These are phyloP conservation scores for Bassia scoparia DNA, from an alignment of 148 eudicot genomes.

Conservation along the genomic window DNA sequence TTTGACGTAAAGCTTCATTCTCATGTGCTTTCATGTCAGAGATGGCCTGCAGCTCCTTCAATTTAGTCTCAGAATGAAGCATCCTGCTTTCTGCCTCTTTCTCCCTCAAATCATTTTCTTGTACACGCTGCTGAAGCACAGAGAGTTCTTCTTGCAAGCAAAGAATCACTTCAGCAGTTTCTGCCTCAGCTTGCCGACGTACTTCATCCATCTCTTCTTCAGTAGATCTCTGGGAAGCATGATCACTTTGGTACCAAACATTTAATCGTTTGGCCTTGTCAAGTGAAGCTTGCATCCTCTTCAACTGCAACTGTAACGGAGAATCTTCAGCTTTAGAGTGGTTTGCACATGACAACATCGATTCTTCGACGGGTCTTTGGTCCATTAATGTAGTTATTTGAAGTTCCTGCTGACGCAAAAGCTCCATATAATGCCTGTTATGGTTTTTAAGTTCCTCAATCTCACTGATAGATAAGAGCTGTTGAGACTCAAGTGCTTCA, in stretches of 20 bases:
- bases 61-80: slow-evolving; percentile 33
- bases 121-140: slow-evolving; percentile 66
- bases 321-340: slow-evolving; percentile 41
- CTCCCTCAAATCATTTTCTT: slow-evolving; percentile 57
- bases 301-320: slow-evolving; percentile 53
- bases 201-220: slow-evolving; percentile 86
- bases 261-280: slow-evolving; percentile 79
- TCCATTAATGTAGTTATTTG: slow-evolving; percentile 51
- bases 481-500: slow-evolving; percentile 82
- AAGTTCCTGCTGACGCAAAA: slow-evolving; percentile 47
- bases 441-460: slow-evolving; percentile 61
- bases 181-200: slow-evolving; percentile 85
- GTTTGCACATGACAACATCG: slow-evolving; percentile 28
- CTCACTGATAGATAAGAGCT: slow-evolving; percentile 53
- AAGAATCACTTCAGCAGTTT: slow-evolving; percentile 93
- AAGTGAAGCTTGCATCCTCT: slow-evolving; percentile 84
- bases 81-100: slow-evolving; percentile 45
- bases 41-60: slow-evolving; percentile 44
- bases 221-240: slow-evolving; percentile 47
- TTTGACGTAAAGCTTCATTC: slow-evolving; percentile 42
- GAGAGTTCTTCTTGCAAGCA: slow-evolving; percentile 90
- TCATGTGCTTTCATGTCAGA: slow-evolving; percentile 33
- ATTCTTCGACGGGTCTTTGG: slow-evolving; percentile 33
- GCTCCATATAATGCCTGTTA: slow-evolving; percentile 37
- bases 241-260: slow-evolving; percentile 58